Evolutionary conservation across 441 rosid genomes (phyloP).

Genomic region (Populus hybrid): DNA sequence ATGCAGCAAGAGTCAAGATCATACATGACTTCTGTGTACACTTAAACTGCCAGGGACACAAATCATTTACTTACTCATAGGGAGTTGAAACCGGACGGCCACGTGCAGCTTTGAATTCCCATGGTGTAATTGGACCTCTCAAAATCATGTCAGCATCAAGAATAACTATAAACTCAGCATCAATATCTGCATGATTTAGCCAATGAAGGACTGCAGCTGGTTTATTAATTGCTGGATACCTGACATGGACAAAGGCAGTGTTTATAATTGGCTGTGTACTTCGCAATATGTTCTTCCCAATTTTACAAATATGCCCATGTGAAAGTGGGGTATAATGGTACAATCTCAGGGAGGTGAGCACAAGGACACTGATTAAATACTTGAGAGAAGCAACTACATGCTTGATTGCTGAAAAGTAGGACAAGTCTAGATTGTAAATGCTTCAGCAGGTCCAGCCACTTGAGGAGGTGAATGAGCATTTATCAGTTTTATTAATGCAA

Average conservation of each 20-base stretch:
- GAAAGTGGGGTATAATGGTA: neutral
- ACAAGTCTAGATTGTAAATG: neutral
- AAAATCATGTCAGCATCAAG: constrained; percentile 98
- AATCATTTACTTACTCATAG: constrained; percentile 63
- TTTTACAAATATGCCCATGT: neutral
- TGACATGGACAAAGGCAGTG: constrained; percentile 24
- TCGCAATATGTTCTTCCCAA: neutral
- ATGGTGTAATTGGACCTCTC: constrained; percentile 96
- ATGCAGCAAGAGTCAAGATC: constrained; percentile 11
- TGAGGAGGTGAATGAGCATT: neutral
- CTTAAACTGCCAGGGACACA: neutral
- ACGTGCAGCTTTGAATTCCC: constrained; percentile 91
- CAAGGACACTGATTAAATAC: neutral
- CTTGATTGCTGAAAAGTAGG: neutral
- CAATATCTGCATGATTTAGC: constrained; percentile 84
- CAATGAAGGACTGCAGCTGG: constrained; percentile 98
- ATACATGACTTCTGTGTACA: neutral
- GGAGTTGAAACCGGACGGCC: constrained; percentile 99
- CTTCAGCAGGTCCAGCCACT: neutral
- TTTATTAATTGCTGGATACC: constrained; percentile 99
- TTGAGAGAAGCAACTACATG: neutral
- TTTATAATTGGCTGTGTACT: neutral
- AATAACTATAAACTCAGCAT: constrained; percentile 91
- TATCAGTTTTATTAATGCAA: neutral
- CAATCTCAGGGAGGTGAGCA: neutral